Percentiles rank a stretch among this genome's conserved stretches.
These are phyloP conservation scores for Novymonas esmeraldas DNA, from an alignment of 208 protist genomes.

Conservation along the genomic window DNA sequence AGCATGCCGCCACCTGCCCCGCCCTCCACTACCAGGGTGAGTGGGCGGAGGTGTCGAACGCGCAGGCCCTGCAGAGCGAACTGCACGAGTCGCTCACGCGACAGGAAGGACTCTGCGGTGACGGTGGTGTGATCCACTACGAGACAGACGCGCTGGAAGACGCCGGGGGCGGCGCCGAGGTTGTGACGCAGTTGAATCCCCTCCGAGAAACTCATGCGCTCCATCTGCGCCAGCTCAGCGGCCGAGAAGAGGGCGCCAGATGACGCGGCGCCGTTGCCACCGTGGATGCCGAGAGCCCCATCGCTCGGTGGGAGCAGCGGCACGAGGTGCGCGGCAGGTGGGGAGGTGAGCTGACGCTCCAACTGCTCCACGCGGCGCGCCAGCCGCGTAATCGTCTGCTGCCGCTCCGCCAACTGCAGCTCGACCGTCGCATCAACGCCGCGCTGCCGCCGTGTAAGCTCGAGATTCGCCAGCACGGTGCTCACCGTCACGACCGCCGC, in stretches of 20 bases:
- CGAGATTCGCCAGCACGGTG: slow-evolving; percentile 8
- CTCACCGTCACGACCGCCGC: neutral
- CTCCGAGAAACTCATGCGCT: slow-evolving; percentile 16
- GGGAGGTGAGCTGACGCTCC: slow-evolving; percentile 16
- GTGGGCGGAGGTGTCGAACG: slow-evolving; percentile 21
- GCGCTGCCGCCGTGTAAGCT: neutral
- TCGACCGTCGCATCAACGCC: slow-evolving; percentile 1
- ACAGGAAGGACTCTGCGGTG: slow-evolving; percentile 22
- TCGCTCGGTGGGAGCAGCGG: slow-evolving; percentile 12
- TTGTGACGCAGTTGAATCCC: slow-evolving; percentile 32
- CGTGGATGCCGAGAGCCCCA: neutral
- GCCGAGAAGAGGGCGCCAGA: slow-evolving; percentile 23
- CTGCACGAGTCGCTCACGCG: slow-evolving; percentile 22
- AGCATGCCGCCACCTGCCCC: slow-evolving; percentile 19
- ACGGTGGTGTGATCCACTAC: slow-evolving; percentile 26
- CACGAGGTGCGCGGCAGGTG: slow-evolving; percentile 6
- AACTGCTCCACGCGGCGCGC: slow-evolving; percentile 23
- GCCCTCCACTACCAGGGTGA: slow-evolving; percentile 24
- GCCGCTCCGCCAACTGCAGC: slow-evolving; percentile 16
- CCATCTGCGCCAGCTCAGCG: slow-evolving; percentile 21
- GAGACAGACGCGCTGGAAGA: slow-evolving; percentile 26
- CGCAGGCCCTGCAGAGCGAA: slow-evolving; percentile 21
- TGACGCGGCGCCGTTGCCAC: neutral
- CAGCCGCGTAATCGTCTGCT: slow-evolving; percentile 29
- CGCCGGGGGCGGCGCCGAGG: neutral